phyloP scores from a whole-genome alignment of 148 eudicot genomes.

The Camellia lanceoleosa region DNA sequence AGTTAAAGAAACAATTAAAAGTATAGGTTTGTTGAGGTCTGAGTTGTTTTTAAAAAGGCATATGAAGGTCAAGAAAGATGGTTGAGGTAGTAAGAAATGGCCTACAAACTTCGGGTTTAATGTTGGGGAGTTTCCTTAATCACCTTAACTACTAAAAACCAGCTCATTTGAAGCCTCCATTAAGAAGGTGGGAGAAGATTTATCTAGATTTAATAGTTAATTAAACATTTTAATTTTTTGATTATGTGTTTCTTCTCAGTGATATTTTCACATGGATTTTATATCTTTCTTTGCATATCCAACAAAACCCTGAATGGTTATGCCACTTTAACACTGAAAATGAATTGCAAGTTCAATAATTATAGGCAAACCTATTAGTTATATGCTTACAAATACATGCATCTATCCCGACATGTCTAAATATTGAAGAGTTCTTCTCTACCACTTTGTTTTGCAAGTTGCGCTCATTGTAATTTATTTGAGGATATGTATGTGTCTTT shows the following conservation, averaged over 20 bases:
- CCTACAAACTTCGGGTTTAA: background rate
- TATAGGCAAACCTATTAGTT: background rate
- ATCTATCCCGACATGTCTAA: background rate
- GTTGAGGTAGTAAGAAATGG: background rate
- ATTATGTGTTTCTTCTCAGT: background rate
- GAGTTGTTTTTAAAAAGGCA: too few species aligned
- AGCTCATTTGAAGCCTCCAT: background rate
- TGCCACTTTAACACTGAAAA: background rate
- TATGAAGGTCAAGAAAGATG: background rate
- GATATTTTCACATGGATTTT: background rate
- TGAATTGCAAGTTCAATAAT: background rate
- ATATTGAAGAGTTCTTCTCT: background rate
- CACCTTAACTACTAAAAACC: background rate
- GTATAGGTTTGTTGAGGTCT: too few species aligned
- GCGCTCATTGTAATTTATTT: background rate
- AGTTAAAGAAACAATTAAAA: too few species aligned
- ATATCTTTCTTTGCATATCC: background rate
- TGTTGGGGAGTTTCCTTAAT: background rate
- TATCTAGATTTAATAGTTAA: background rate
- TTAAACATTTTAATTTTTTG: background rate
- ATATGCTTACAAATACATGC: background rate
- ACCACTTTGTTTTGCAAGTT: background rate
- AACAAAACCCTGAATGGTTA: background rate
- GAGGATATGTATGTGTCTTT: background rate
- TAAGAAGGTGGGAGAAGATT: background rate